Percentiles rank a stretch among this genome's conserved stretches.
phyloP scores from a whole-genome alignment of 1,284 basidiomycete genomes.

The Erythrobasidium hasegawianum region DNA sequence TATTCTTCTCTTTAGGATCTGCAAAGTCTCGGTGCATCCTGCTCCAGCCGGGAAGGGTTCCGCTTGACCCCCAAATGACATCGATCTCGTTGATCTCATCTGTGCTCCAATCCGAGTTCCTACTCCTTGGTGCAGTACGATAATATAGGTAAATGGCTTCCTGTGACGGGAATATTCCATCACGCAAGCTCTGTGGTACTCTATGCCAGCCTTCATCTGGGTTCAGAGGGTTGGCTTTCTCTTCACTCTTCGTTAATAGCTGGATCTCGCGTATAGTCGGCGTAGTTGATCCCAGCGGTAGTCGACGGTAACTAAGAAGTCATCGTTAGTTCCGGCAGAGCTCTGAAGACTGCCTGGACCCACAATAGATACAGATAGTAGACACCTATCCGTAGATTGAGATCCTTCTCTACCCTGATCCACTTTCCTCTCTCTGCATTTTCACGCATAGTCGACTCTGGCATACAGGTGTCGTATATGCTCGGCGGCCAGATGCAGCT shows the following conservation, averaged over 20 bases:
- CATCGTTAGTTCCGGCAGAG: neutral
- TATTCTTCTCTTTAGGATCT: slow-evolving; percentile 42
- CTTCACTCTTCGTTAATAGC: slow-evolving; percentile 11
- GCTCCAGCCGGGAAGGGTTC: slow-evolving; percentile 78
- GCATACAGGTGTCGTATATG: slow-evolving; percentile 43
- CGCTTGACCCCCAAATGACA: slow-evolving; percentile 71
- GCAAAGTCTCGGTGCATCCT: slow-evolving; percentile 57
- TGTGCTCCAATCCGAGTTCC: slow-evolving; percentile 29
- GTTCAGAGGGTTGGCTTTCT: slow-evolving; percentile 4
- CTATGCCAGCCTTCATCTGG: slow-evolving; percentile 32
- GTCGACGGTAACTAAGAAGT: slow-evolving; percentile 28
- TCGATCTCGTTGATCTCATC: slow-evolving; percentile 77
- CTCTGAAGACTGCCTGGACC: neutral
- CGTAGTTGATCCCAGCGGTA: slow-evolving; percentile 32
- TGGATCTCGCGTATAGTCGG: slow-evolving; percentile 26
- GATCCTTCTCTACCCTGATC: slow-evolving; percentile 41
- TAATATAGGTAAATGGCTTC: slow-evolving; percentile 40
- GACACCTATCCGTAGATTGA: slow-evolving; percentile 39
- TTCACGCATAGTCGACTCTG: slow-evolving; percentile 36
- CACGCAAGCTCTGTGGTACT: slow-evolving; percentile 33
- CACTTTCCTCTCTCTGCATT: slow-evolving; percentile 41
- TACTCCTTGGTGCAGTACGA: slow-evolving; percentile 22
- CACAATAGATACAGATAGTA: slow-evolving; percentile 31
- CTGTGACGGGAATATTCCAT: slow-evolving; percentile 41
- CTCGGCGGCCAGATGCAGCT: slow-evolving; percentile 42